Evolutionary conservation across 257 asterid genomes (phyloP).

Genomic region (Gynochthodes officinalis): DNA sequence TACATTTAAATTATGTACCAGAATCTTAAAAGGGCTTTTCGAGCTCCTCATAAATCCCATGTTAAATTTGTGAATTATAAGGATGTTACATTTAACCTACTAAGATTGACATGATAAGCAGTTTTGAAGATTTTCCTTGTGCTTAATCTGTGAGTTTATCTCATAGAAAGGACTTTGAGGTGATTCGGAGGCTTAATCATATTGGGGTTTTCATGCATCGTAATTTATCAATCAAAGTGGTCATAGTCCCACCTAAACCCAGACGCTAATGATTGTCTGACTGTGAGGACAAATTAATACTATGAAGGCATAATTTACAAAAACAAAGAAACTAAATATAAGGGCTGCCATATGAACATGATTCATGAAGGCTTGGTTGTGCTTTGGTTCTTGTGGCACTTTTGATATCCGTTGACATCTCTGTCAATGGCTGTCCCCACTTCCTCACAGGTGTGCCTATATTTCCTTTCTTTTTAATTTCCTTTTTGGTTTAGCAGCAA

Average conservation of each 20-base stretch:
- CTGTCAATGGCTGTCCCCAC: slow-evolving; percentile 10
- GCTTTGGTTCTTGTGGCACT: slow-evolving; percentile 5
- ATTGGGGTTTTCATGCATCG: no score
- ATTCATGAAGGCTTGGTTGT: slow-evolving; percentile 1
- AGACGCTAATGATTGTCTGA: not conserved
- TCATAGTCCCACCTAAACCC: not conserved
- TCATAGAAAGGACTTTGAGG: no score
- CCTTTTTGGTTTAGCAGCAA: not conserved
- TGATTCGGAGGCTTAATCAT: no score
- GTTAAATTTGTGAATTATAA: no score
- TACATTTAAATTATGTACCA: no score
- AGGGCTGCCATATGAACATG: no score
- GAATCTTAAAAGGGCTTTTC: no score
- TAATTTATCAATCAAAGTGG: not conserved
- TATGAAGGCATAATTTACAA: no score
- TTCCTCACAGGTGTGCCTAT: no score
- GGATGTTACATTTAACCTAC: no score
- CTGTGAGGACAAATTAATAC: not conserved
- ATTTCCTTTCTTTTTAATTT: not conserved
- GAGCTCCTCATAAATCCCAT: no score
- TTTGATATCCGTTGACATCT: slow-evolving; percentile 8
- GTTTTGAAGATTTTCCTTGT: not conserved
- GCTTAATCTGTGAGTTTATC: not conserved
- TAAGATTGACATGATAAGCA: not conserved
- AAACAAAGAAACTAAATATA: no score